Conservation (phyloP, 805 yeast genomes). For the Saturnispora galanensis region DNA sequence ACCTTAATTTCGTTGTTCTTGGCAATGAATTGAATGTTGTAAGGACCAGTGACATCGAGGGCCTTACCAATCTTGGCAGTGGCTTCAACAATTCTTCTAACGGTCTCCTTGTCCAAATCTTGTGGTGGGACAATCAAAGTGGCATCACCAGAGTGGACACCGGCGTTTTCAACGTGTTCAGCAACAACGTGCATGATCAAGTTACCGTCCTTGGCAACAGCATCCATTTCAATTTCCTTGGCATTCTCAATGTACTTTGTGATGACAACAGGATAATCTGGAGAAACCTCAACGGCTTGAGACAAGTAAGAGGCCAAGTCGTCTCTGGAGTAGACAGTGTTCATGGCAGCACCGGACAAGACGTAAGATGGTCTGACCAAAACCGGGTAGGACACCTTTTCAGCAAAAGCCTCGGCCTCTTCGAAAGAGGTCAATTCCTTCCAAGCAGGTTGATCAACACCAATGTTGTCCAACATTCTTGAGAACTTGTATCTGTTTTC, state of each 20-base stretch:
- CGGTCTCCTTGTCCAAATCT: conserved; percentile 50
- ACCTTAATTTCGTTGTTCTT: conserved; percentile 67
- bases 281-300: conserved; percentile 95
- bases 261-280: conserved; percentile 95
- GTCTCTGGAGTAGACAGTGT: conserved; percentile 82
- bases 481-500: conserved; percentile 97
- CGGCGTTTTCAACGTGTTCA: conserved; percentile 97
- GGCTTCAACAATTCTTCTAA: conserved; percentile 71
- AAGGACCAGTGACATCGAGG: conserved; percentile 95
- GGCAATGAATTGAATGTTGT: conserved; percentile 94
- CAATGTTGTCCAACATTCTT: conserved; percentile 91
- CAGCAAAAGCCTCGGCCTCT: conserved; percentile 90
- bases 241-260: conserved; percentile 96
- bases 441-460: conserved; percentile 99
- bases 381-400: conserved; percentile 86
- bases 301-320: conserved; percentile 80
- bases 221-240: conserved; percentile 98
- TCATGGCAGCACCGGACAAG: conserved; percentile 98
- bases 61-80: conserved; percentile 92
- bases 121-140: conserved; percentile 92
- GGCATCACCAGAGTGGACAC: conserved; percentile 98
- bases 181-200: conserved; percentile 95
- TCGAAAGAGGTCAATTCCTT: conserved; percentile 87
- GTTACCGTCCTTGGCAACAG: conserved; percentile 92
- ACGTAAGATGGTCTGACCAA: conserved; percentile 97